These are phyloP conservation scores for Platismatia glauca DNA, from an alignment of 495 filamentous ascomycete species.

Conservation along the genomic window DNA sequence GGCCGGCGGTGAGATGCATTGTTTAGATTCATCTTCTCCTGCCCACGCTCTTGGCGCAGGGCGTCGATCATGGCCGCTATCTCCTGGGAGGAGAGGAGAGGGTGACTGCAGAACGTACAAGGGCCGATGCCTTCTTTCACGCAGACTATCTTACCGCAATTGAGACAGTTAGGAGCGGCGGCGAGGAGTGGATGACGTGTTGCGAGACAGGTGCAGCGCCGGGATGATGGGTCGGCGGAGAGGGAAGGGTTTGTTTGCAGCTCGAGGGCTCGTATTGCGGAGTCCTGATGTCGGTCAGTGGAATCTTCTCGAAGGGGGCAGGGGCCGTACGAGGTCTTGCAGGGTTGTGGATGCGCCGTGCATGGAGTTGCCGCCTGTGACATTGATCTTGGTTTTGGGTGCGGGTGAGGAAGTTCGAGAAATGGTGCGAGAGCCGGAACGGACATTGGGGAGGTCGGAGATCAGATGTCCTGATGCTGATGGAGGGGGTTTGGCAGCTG, in stretches of 20 bases:
- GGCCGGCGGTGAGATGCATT: slow-evolving; percentile 56
- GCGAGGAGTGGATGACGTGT: slow-evolving; percentile 73
- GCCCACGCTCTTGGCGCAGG: slow-evolving; percentile 75
- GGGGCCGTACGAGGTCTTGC: slow-evolving; percentile 48
- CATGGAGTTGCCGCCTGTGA: slow-evolving; percentile 66
- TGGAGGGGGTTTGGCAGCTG: slow-evolving; percentile 48
- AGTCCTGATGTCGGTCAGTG: slow-evolving; percentile 39
- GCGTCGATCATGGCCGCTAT: slow-evolving; percentile 78
- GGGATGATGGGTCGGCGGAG: slow-evolving; percentile 34
- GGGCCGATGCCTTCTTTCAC: slow-evolving; percentile 89
- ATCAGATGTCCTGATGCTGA: slow-evolving; percentile 68
- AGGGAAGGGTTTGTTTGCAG: slow-evolving; percentile 77
- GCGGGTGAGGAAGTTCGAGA: slow-evolving; percentile 43
- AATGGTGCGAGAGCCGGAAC: slow-evolving; percentile 48
- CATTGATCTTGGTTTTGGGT: slow-evolving; percentile 51
- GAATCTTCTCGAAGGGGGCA: not conserved
- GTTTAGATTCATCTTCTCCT: slow-evolving; percentile 73
- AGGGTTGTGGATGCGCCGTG: slow-evolving; percentile 67
- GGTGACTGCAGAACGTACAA: slow-evolving; percentile 79
- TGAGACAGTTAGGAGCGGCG: slow-evolving; percentile 84
- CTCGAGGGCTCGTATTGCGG: slow-evolving; percentile 84
- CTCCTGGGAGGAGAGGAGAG: slow-evolving; percentile 61
- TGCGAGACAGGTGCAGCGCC: slow-evolving; percentile 77
- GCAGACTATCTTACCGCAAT: slow-evolving; percentile 95
- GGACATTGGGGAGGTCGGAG: slow-evolving; percentile 61